Conservation (phyloP, 208 protist species). For the Herpetomonas tarakana region DNA sequence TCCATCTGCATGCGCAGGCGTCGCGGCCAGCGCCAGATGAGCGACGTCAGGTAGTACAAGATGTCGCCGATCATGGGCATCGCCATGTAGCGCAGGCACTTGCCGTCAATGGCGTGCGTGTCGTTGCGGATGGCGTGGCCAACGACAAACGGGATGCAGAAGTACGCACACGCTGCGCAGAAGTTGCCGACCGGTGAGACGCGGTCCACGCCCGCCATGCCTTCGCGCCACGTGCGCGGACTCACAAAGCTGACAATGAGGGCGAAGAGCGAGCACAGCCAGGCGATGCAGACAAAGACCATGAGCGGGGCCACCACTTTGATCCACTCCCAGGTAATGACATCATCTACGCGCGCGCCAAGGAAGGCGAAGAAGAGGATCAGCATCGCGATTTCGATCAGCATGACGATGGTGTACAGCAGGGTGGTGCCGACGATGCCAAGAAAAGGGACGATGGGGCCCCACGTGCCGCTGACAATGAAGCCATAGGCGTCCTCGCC, state of each 20-base stretch:
- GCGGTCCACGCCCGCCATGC: constrained; percentile 53
- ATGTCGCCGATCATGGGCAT: constrained; percentile 73
- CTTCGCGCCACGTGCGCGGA: constrained; percentile 45
- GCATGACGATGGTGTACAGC: constrained; percentile 60
- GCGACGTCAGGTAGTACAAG: constrained; percentile 79
- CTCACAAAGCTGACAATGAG: constrained; percentile 52
- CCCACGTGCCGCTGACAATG: constrained; percentile 83
- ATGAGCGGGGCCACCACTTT: constrained; percentile 51
- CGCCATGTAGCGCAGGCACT: constrained; percentile 54
- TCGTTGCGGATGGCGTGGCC: constrained; percentile 27
- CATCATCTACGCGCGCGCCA: constrained; percentile 35
- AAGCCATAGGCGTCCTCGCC: constrained; percentile 84
- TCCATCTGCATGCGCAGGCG: constrained; percentile 69
- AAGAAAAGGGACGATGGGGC: constrained; percentile 63
- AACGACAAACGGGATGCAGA: constrained; percentile 59
- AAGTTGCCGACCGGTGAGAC: constrained; percentile 78
- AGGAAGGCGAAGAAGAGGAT: constrained; percentile 73
- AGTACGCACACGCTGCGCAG: constrained; percentile 55
- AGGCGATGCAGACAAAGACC: constrained; percentile 38
- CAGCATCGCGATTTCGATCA: constrained; percentile 50
- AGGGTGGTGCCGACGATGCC: constrained; percentile 46
- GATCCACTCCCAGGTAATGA: constrained; percentile 41
- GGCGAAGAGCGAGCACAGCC: constrained; percentile 44
- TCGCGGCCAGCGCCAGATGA: constrained; percentile 84
- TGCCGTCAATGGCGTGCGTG: constrained; percentile 17